Percentiles rank a stretch among this genome's conserved stretches.
These are phyloP conservation scores for Colletotrichum higginsianum DNA, from an alignment of 2,329 filamentous ascomycete species.

Conservation along the genomic window DNA sequence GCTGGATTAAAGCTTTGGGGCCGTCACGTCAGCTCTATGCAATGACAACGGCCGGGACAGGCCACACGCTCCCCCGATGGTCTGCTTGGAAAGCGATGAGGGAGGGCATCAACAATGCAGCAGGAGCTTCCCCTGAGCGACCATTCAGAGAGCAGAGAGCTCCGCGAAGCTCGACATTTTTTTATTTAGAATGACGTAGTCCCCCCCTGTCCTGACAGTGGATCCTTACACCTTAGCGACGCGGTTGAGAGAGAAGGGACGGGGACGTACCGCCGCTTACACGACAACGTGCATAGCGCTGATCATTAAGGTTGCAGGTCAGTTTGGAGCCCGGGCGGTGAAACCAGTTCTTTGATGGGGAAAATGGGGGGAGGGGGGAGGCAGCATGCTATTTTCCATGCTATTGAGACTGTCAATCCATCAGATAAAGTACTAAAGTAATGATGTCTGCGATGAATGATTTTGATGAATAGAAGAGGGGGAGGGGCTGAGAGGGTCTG, in stretches of 20 bases:
- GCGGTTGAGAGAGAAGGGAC: background rate
- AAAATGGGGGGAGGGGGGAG: background rate
- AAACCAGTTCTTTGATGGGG: conserved; percentile 36
- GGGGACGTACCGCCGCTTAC: conserved; percentile 25
- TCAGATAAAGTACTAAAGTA: too few species aligned
- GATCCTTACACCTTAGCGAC: background rate
- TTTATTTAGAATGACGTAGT: conserved; percentile 40
- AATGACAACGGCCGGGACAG: conserved; percentile 15
- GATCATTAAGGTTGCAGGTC: conserved; percentile 42
- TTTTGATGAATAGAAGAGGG: background rate
- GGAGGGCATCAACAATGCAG: conserved; percentile 16
- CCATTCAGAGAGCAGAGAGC: conserved; percentile 44
- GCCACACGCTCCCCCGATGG: conserved; percentile 40
- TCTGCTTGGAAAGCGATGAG: conserved; percentile 41
- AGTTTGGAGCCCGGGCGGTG: conserved; percentile 38
- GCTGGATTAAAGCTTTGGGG: conserved; percentile 6
- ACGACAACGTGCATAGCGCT: conserved; percentile 30
- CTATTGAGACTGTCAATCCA: background rate
- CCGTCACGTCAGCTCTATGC: conserved; percentile 41
- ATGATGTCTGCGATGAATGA: background rate
- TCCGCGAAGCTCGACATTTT: conserved; percentile 32
- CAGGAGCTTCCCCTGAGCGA: conserved; percentile 13
- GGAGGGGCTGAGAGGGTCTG: too few species aligned
- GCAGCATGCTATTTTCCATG: conserved; percentile 31
- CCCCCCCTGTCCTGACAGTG: conserved; percentile 31